Evolutionary conservation across 495 filamentous ascomycete species (phyloP), one percentile per base, ranked within the genome.

Genomic region (Penicillium manginii): DNA sequence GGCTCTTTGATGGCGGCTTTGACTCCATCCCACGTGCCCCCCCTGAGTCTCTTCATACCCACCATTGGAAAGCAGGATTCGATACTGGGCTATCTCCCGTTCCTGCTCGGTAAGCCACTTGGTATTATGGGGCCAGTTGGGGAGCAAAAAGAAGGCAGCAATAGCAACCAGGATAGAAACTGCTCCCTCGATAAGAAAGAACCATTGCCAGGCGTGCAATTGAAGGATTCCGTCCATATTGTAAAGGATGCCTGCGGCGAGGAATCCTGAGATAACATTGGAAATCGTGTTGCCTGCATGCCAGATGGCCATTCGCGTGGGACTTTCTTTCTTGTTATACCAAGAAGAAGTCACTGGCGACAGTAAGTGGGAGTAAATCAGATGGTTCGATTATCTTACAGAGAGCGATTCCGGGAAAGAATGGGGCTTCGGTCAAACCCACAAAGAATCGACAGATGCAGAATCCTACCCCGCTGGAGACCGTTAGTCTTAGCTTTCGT

Each of bases 101-200:
- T 78, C 74, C 21, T 75, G 72, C 11, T 37, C 56, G 1, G 67
- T 72, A 2, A 77, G 59, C 74, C 72, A 78, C 35, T 56, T 49
- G 1, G 72, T 74, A 42, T 58, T 64, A 21, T 62, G 56, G 10
- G 66, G 73, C n/a, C 93, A 93, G 52, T 84, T 81, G 29, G 76
- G 74, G 7, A 78, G 65, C n/a, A 74, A 33, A 37, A 71, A 70
- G 58, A 73, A 69, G 23, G 68, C 71, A 10, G 65, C 52, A n/a
- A 72, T 52, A n/a, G 76, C 75, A 15, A 79, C 58, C 8, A 35
- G 67, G 21, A 37, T 37, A 37, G 33, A 37, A 37, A 37, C 33
- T 37, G 33, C 33, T 37, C 33, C 33, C 33, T 37, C 33, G 14
- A 37, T 37, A 37, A 37, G 33, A 15, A 37, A 37, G 33, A 37